A percentile compares a stretch with the other conserved stretches of the same genome.
These are phyloP conservation scores for Sporothrix schenckii DNA, from an alignment of 2,329 filamentous ascomycete species.

Conservation along the genomic window DNA sequence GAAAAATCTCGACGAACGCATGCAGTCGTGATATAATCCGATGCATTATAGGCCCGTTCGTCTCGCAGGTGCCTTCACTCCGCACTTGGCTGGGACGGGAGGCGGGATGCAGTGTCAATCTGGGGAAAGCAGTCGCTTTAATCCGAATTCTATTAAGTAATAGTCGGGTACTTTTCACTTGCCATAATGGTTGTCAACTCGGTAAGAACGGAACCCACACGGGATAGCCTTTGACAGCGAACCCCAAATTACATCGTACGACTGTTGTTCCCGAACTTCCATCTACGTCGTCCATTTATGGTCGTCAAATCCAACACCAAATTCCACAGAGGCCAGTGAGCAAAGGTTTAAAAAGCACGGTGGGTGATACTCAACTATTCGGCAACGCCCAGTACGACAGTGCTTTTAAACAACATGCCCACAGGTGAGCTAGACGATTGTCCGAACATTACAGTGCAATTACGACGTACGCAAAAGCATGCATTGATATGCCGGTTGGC, in stretches of 20 bases:
- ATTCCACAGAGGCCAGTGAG: background rate
- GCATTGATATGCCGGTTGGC: background rate
- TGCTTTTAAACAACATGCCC: background rate
- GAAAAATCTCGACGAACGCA: background rate
- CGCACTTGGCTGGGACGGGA: background rate
- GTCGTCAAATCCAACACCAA: constrained; percentile 3
- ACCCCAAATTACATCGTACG: constrained; percentile 13
- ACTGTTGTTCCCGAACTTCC: background rate
- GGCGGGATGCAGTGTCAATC: constrained; percentile 21
- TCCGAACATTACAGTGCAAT: constrained; percentile 17
- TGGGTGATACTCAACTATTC: too few relatives aligned
- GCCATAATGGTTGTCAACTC: background rate
- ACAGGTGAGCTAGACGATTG: background rate
- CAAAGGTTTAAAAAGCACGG: background rate
- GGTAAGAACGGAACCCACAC: constrained; percentile 12
- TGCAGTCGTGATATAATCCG: constrained; percentile 1
- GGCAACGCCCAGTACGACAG: background rate
- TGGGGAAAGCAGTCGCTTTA: constrained; percentile 12
- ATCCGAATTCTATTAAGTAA: background rate
- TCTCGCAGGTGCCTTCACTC: background rate
- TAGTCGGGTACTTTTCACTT: background rate
- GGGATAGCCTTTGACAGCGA: background rate
- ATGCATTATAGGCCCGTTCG: background rate
- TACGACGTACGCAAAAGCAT: background rate
- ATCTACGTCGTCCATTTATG: background rate